Conservation (phyloP, 1,284 basidiomycete genomes). For the Garcileccinum viscosum region DNA sequence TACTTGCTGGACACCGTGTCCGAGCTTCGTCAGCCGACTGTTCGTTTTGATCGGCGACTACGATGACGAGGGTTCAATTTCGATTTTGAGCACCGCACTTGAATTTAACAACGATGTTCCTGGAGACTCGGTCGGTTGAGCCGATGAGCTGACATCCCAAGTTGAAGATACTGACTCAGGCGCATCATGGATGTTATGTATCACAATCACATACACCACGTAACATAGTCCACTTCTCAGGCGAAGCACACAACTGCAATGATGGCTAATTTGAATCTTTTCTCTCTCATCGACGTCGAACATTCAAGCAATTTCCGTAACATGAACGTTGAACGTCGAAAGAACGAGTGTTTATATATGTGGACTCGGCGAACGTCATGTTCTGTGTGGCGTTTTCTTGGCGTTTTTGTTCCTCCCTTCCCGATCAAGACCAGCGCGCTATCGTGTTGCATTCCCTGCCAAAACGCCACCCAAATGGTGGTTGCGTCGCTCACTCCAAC, state of each 20-base stretch:
- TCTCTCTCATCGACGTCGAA: background rate
- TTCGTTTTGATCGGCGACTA: background rate
- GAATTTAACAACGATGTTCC: no score
- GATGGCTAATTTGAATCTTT: background rate
- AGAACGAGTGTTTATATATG: background rate
- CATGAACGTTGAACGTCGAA: background rate
- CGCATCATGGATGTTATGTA: no score
- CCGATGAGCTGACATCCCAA: no score
- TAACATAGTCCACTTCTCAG: background rate
- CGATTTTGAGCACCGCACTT: background rate
- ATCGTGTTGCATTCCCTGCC: background rate
- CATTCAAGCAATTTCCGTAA: background rate
- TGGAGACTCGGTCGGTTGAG: no score
- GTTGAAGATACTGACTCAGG: no score
- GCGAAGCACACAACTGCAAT: background rate
- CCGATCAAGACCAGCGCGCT: slow-evolving; percentile 2
- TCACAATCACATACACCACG: background rate
- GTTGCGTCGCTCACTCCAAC: background rate
- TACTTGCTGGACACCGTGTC: background rate
- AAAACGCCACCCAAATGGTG: background rate
- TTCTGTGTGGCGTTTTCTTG: background rate
- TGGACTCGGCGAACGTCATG: background rate
- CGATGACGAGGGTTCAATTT: background rate
- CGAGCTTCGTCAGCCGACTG: background rate
- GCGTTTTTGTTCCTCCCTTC: background rate